These are phyloP conservation scores for Scedosporium boydii DNA, from an alignment of 2,329 filamentous ascomycete species.

Conservation along the genomic window DNA sequence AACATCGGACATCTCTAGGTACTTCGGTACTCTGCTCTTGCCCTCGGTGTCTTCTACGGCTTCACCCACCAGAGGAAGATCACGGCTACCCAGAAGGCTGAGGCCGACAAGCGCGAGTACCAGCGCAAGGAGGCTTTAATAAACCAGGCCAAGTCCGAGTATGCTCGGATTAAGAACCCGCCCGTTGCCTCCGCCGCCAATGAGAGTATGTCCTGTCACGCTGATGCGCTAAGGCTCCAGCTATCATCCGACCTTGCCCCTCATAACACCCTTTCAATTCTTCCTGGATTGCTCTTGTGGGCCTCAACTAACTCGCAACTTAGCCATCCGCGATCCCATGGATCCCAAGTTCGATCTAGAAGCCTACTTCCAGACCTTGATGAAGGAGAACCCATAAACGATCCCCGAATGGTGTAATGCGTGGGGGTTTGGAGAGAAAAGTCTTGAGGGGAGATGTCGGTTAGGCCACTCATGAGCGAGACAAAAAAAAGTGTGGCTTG, in stretches of 20 bases:
- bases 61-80: constrained; percentile 86
- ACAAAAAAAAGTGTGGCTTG: background rate
- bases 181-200: constrained; percentile 19
- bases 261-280: background rate
- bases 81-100: constrained; percentile 58
- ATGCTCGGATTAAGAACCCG: constrained; percentile 62
- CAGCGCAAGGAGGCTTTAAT: constrained; percentile 88
- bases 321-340: constrained; percentile 48
- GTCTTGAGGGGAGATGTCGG: background rate
- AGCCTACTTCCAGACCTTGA: constrained; percentile 61
- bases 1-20: constrained; percentile 49
- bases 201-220: constrained; percentile 15
- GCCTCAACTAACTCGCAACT: background rate
- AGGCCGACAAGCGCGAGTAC: constrained; percentile 71
- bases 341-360: constrained; percentile 92
- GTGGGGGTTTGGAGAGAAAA: background rate
- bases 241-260: background rate
- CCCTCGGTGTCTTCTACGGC: constrained; percentile 87
- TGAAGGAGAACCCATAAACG: constrained; percentile 39
- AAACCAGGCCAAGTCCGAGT: constrained; percentile 85
- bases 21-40: constrained; percentile 91
- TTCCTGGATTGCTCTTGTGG: background rate
- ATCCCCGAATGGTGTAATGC: background rate
- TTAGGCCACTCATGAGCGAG: background rate
- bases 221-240: background rate